Base-by-base conservation (phyloP, 2,329 filamentous ascomycete species). In the Cladophialophora carrionii region DNA sequence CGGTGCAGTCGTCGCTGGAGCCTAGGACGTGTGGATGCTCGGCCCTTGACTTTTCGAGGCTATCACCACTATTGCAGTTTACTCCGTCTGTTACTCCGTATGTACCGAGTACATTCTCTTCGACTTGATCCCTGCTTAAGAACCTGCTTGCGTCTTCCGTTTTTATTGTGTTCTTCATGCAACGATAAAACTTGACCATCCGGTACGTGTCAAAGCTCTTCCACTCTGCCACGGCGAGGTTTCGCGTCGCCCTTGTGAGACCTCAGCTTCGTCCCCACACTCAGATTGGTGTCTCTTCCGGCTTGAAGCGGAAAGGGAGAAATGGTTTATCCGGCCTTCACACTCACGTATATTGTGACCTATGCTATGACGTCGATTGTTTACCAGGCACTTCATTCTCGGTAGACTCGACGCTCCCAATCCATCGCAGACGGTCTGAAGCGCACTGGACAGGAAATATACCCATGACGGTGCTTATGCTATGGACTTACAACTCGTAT, bases 271-370 rank as follows among this genome's bases (percentile, higher is more conserved):
- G 5, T 41, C 17, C 14, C 37, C 3, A 7, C 37, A 43, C 37
- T 43, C 37, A 48, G 2, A 3, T 26, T 3, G 20, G 20, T 8
- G 24, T 14, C 48, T 26, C 48, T 29, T 43, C 22, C 48, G 24
- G 48, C 22, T 22, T 26, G 22, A 17, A 51, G 9, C 48, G 48
- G 48, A 6, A 14, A 22, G 22, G 48, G 48, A 51, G 8, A 29
- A 51, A 51, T 51, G 48, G 24, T 51, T 51, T 51, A 51, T 51
- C 48, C 48, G 48, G 48, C n/a, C 48, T 26, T 26, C 6, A 26
- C 10, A 29, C 26, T 6, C 6, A 29, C 26, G 3, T 29, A 29
- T 24, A 26, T 51, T 14, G 4, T 1, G 22, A 22, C 20, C 2
- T 10, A 26, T 51, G 20, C 20, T 6, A 51, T 51, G 20, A 51